Percentiles rank a stretch among this genome's conserved stretches.
These are phyloP conservation scores for Leccinum subgranulosum DNA, from an alignment of 768 basidiomycete genomes.

Conservation along the genomic window DNA sequence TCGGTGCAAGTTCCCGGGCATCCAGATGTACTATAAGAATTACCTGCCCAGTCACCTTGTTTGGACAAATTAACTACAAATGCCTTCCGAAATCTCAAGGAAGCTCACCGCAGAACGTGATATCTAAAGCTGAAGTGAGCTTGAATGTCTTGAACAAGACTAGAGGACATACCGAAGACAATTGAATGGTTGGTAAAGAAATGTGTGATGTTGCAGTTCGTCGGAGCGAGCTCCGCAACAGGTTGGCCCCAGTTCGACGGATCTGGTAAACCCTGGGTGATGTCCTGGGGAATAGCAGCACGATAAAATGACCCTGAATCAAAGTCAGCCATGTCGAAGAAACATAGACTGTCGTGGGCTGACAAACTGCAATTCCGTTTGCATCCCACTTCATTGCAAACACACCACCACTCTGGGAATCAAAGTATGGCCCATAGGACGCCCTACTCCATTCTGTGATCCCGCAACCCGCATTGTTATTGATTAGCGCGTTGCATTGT, in stretches of 20 bases:
- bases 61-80: slow-evolving; percentile 9
- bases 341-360: slow-evolving; percentile 21
- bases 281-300: slow-evolving; percentile 68
- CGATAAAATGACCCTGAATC: slow-evolving; percentile 77
- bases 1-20: slow-evolving; percentile 74
- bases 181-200: slow-evolving; percentile 72
- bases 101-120: slow-evolving; percentile 73
- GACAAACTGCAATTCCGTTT: slow-evolving; percentile 71
- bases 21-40: slow-evolving; percentile 67
- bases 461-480: slow-evolving; percentile 71
- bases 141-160: background rate
- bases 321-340: slow-evolving; percentile 3
- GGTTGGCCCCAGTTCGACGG: slow-evolving; percentile 70
- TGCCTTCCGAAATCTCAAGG: background rate
- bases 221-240: slow-evolving; percentile 54
- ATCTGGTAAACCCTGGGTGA: slow-evolving; percentile 55
- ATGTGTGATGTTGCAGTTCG: slow-evolving; percentile 51
- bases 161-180: slow-evolving; percentile 57
- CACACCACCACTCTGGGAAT: slow-evolving; percentile 75
- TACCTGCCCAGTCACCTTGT: slow-evolving; percentile 81
- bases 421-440: slow-evolving; percentile 83
- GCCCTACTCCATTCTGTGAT: slow-evolving; percentile 76
- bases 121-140: slow-evolving; percentile 46
- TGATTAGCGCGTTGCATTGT: slow-evolving; percentile 50
- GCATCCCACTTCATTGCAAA: slow-evolving; percentile 91